Evolutionary conservation across 306 rosid species (phyloP), one percentile per base, ranked within the genome.

Genomic region (Cucurbita maxima): DNA sequence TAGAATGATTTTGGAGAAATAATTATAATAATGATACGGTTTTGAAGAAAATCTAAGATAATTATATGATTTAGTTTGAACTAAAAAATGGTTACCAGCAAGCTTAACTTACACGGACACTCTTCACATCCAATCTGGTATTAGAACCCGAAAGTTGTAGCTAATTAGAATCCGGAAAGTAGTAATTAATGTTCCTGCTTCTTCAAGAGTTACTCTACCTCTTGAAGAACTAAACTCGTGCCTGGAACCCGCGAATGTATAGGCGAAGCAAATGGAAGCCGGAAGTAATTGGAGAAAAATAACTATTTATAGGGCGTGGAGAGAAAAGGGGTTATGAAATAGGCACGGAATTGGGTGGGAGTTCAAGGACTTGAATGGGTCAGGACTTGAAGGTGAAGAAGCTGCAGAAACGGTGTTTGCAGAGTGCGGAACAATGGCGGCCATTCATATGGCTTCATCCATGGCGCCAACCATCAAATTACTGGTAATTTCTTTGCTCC

Each of bases 141-240:
- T 87, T 71, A 93, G 83, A 69, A 90, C 77, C 62, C 97, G 48
- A 80, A 93, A 77, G 96, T 77, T 67, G 90, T 92, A 25, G 96
- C 93, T 20, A 88, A 83, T 79, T 87, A n/a, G n/a, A n/a, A n/a
- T n/a, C n/a, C n/a, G n/a, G n/a, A n/a, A n/a, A n/a, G n/a, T n/a
- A n/a, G n/a, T n/a, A n/a, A n/a, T n/a, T n/a, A n/a, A n/a, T n/a
- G n/a, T n/a, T 90, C 51, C 87, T 80, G 73, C 89, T 83, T 80
- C 98, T n/a, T n/a, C n/a, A n/a, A n/a, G n/a, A n/a, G n/a, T n/a
- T n/a, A n/a, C n/a, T n/a, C n/a, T 19, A 87, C 94, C 76, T 93
- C 97, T 57, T 88, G 98, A 68, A 87, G 92, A 75, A 90, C 94
- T 61, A 86, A 88, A 77, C 88, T 86, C 2, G 89, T 83, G 79